Evolutionary conservation across 768 basidiomycete species (phyloP).

Genomic region (Lepiota brunneoincarnata): DNA sequence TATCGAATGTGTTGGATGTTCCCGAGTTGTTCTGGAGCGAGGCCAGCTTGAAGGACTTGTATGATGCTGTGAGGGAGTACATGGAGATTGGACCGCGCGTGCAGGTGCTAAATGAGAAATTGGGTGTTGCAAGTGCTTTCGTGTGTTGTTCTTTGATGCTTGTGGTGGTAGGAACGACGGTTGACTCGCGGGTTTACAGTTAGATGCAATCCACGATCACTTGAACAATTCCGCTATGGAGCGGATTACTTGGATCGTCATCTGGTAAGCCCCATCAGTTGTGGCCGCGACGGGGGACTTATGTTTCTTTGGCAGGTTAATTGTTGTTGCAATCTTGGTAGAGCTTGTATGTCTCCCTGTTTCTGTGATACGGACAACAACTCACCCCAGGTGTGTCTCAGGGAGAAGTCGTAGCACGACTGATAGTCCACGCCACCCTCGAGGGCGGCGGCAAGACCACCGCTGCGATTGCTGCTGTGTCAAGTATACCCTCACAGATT

Average conservation of each 20-base stretch:
- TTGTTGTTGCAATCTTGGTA: conserved; percentile 86
- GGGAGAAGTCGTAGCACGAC: conserved; percentile 83
- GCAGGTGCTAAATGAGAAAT: conserved; percentile 82
- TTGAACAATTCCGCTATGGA: conserved; percentile 89
- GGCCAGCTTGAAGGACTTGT: conserved; percentile 83
- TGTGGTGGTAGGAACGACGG: not conserved
- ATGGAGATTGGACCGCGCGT: conserved; percentile 89
- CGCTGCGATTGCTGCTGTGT: not conserved
- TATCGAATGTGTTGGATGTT: conserved; percentile 90
- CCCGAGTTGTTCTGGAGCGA: conserved; percentile 96
- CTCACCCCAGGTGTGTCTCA: conserved; percentile 21
- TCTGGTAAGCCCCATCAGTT: conserved; percentile 35
- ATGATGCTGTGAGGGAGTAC: conserved; percentile 92
- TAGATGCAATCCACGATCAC: conserved; percentile 92
- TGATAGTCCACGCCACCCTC: conserved; percentile 63
- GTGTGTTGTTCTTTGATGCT: conserved; percentile 41
- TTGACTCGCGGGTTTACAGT: conserved; percentile 36
- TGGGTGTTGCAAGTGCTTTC: conserved; percentile 85
- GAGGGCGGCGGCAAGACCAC: conserved; percentile 14
- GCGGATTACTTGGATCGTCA: conserved; percentile 68
- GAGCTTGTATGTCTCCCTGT: conserved; percentile 58
- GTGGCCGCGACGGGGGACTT: conserved; percentile 10
- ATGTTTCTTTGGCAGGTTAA: conserved; percentile 57
- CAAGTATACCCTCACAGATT: conserved; percentile 15
- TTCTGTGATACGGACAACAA: not conserved